Evolutionary conservation across 1,139 yeast species (phyloP), one percentile per base, ranked within the genome.

Genomic region (Saccharomycopsis hybrid): DNA sequence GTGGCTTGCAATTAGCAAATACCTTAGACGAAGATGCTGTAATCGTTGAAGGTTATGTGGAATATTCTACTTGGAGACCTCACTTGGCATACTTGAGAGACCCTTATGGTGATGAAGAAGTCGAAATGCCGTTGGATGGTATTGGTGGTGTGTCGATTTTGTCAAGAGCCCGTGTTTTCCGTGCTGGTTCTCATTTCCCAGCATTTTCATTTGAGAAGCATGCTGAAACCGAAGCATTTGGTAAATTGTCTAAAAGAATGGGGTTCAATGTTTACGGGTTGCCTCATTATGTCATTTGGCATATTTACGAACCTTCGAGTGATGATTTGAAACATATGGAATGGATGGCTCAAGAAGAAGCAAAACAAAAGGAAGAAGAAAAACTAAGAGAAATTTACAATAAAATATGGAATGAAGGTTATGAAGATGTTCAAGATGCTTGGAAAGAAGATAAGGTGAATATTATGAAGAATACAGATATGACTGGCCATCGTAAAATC

Each of bases 401-500:
- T 40, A 66, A 62, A 49, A 62, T 66, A 25, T 69, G 71, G 71
- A 57, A 61, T 44, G 60, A 61, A 41, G 69, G 69, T 9, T 69
- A 68, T 54, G 69, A 63, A 46, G 70, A 68, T 54, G 70, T 68
- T 37, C 60, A 58, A 41, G 59, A 60, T n/a, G 62, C 62, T 37
- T 69, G 73, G 73, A 59, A 62, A 43, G 56, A 55, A 11, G 62
- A 68, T 52, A 67, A 65, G 52, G 65, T 67, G 51, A 70, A 75
- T 59, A 76, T 84, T 56, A 71, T 85, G 66, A 82, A 82, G 63
- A 84, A 84, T 60, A 80, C 87, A 5, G 90, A 84, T 61, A 55
- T 67, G 48, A 57, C 62, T 13, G 55, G 52, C 27, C 55, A 62
- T 38, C 56, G 60, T 13, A 58, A 67, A 48, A 67, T 69, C 40